Conservation (phyloP, 441 rosid species). For the Aquilaria agallochum region DNA sequence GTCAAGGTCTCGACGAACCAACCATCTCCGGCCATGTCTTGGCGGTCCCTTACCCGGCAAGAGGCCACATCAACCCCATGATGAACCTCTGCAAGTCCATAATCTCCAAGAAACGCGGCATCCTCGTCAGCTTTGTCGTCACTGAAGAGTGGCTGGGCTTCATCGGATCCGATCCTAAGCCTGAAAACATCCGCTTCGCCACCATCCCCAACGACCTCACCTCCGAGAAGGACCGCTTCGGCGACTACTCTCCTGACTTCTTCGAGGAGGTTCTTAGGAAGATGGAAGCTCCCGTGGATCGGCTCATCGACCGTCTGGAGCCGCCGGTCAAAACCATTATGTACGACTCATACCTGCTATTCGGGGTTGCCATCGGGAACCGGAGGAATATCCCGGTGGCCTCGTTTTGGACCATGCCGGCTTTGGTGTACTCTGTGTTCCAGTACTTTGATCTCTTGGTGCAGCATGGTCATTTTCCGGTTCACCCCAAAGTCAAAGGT, state of each 20-base stretch:
- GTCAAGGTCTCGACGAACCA: background rate
- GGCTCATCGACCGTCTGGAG: slow-evolving; percentile 17
- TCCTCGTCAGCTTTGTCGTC: slow-evolving; percentile 14
- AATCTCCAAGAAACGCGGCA: slow-evolving; percentile 9
- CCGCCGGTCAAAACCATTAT: slow-evolving; percentile 15
- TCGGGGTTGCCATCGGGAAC: slow-evolving; percentile 14
- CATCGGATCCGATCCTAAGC: slow-evolving; percentile 7
- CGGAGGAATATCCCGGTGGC: slow-evolving; percentile 40
- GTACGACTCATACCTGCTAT: slow-evolving; percentile 17
- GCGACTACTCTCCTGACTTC: slow-evolving; percentile 18
- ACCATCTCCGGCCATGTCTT: slow-evolving; percentile 3
- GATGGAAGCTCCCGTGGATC: slow-evolving; percentile 19
- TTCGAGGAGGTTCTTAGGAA: slow-evolving; percentile 21
- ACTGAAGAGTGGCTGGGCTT: slow-evolving; percentile 14
- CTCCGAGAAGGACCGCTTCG: slow-evolving; percentile 8
- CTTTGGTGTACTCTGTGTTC: slow-evolving; percentile 21
- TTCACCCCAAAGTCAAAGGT: background rate
- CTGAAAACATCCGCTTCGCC: slow-evolving; percentile 6
- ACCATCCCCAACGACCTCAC: slow-evolving; percentile 8
- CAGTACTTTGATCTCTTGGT: slow-evolving; percentile 12
- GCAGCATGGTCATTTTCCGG: slow-evolving; percentile 3
- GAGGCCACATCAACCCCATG: slow-evolving; percentile 30
- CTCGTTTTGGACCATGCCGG: slow-evolving; percentile 40
- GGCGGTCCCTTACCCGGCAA: slow-evolving; percentile 19
- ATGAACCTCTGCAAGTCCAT: background rate